phyloP scores from a whole-genome alignment of 2,329 filamentous ascomycete species.

The Nemania sp. region DNA sequence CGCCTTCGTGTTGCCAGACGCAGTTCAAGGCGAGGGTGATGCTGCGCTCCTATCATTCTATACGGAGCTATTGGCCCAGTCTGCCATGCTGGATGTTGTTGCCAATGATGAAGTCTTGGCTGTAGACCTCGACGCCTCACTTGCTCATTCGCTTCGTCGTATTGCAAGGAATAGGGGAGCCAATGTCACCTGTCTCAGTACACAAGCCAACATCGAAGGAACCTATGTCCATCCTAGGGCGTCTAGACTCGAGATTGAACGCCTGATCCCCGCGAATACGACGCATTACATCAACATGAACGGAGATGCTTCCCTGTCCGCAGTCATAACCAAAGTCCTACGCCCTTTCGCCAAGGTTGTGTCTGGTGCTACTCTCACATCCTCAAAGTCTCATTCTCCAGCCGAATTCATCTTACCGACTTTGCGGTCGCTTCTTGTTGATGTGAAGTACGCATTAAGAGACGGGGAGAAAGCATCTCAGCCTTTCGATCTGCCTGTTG shows the following conservation, averaged over 20 bases:
- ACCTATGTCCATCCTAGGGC: conserved; percentile 16
- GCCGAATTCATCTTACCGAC: not conserved
- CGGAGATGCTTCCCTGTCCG: not conserved
- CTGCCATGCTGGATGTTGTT: conserved; percentile 11
- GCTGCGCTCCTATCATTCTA: conserved; percentile 12
- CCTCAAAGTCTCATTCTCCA: not conserved
- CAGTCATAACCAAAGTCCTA: not conserved
- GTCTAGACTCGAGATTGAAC: conserved; percentile 4
- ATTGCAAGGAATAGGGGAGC: conserved; percentile 2
- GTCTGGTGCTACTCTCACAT: not conserved
- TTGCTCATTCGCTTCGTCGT: conserved; percentile 1
- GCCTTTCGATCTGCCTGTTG: not conserved
- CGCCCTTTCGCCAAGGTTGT: not conserved
- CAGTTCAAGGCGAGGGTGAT: not conserved
- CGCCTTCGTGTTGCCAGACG: not conserved
- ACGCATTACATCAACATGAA: not conserved
- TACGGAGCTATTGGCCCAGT: conserved; percentile 10
- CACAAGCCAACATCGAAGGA: conserved; percentile 2
- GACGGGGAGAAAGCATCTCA: not conserved
- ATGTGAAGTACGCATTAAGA: conserved; percentile 4
- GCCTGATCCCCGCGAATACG: not conserved
- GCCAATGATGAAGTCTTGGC: not conserved
- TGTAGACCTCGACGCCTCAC: not conserved
- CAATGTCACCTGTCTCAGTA: not conserved
- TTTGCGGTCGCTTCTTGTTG: not conserved